These are phyloP conservation scores for Magnaporthales sp. DNA, from an alignment of 2,329 filamentous ascomycete species.

Conservation along the genomic window DNA sequence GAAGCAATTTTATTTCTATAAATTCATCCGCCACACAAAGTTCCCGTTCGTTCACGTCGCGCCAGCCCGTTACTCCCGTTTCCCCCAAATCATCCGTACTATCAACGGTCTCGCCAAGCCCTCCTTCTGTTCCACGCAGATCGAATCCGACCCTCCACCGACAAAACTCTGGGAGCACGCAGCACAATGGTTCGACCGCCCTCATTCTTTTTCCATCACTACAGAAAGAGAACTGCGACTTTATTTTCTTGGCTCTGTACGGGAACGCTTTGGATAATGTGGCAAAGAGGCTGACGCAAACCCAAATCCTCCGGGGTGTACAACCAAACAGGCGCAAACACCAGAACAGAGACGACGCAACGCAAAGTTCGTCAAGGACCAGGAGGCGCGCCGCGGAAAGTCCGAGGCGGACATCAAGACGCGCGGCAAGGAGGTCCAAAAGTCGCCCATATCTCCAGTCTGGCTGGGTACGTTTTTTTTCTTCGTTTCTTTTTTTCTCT, in stretches of 20 bases:
- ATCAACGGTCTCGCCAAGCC: not conserved
- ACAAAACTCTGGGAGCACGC: not conserved
- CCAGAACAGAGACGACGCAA: conserved; percentile 76
- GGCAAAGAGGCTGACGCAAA: conserved; percentile 1
- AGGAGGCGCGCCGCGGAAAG: conserved; percentile 69
- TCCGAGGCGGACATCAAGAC: conserved; percentile 56
- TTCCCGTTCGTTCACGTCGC: not conserved
- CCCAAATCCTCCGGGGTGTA: not conserved
- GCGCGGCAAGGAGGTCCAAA: conserved; percentile 42
- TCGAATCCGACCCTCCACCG: not conserved
- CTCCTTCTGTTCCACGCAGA: not conserved
- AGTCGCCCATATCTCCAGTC: conserved; percentile 55
- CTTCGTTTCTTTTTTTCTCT: not conserved
- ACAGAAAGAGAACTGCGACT: not conserved
- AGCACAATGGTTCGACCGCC: not conserved
- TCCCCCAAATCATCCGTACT: not conserved
- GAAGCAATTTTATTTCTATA: not conserved
- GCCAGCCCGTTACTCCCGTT: not conserved
- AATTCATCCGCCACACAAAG: not conserved
- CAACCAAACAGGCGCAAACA: conserved; percentile 60
- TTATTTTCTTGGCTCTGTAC: too few relatives aligned
- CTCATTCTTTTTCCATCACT: not conserved
- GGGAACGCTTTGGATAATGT: too few relatives aligned
- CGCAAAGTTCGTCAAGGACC: conserved; percentile 65
- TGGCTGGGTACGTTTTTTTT: conserved; percentile 47